Evolutionary conservation across 768 basidiomycete genomes (phyloP).

Genomic region (Rhizopogon vesiculosus): DNA sequence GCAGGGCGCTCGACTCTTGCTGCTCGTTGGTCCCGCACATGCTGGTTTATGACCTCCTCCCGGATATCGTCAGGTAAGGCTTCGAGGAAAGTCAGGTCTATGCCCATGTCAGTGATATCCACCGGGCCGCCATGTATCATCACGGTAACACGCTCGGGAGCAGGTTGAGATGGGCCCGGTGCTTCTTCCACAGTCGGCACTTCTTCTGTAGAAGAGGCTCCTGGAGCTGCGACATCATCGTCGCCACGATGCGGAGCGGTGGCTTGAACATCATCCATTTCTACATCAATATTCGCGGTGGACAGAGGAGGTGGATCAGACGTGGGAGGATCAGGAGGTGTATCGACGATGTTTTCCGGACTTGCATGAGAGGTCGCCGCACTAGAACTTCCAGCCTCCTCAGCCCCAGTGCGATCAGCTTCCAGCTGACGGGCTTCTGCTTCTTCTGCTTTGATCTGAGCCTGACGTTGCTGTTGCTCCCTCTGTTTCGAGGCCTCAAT

Average conservation of each 20-base stretch:
- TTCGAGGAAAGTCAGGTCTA: constrained; percentile 96
- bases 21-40: constrained; percentile 87
- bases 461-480: constrained; percentile 34
- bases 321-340: constrained; percentile 1
- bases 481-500: constrained; percentile 52
- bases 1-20: constrained; percentile 68
- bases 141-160: constrained; percentile 73
- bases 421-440: constrained; percentile 34
- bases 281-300: constrained; percentile 35
- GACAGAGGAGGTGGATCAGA: constrained; percentile 4
- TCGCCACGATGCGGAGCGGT: constrained; percentile 15
- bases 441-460: constrained; percentile 55
- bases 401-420: constrained; percentile 27
- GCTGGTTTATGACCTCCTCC: constrained; percentile 96
- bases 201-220: constrained; percentile 14
- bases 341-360: constrained; percentile 2
- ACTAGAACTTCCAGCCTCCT: constrained; percentile 22
- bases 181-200: constrained; percentile 4
- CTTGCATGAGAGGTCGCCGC: neutral
- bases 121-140: constrained; percentile 89
- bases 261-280: constrained; percentile 41
- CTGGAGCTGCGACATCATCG: constrained; percentile 15
- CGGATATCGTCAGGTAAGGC: constrained; percentile 98
- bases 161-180: constrained; percentile 28
- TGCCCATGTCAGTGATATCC: constrained; percentile 98